Percentiles rank a stretch among this genome's conserved stretches.
These are phyloP conservation scores for Boletus rubescentipes DNA, from an alignment of 768 basidiomycete genomes.

Conservation along the genomic window DNA sequence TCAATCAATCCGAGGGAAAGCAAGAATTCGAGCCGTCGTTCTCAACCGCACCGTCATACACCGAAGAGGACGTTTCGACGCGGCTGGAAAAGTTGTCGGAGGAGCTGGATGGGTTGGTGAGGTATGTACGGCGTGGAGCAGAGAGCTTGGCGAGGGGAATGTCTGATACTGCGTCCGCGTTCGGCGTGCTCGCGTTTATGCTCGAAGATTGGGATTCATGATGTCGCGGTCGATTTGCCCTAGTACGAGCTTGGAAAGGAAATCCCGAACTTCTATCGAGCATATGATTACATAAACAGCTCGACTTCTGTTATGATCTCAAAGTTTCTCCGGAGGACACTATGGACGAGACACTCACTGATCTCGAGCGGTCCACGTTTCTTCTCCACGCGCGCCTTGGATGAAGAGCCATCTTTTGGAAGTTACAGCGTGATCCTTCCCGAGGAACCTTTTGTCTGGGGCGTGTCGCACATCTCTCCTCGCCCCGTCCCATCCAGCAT, in stretches of 20 bases:
- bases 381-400: background rate
- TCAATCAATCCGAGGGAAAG: slow-evolving; percentile 18
- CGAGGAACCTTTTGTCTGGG: slow-evolving; percentile 61
- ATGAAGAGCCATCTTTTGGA: slow-evolving; percentile 41
- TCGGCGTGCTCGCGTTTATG: slow-evolving; percentile 71
- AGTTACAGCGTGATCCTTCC: slow-evolving; percentile 63
- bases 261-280: no score
- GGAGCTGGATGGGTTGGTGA: slow-evolving; percentile 70
- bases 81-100: slow-evolving; percentile 61
- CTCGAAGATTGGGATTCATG: slow-evolving; percentile 74
- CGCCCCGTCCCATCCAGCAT: slow-evolving; percentile 60
- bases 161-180: slow-evolving; percentile 60
- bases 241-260: background rate
- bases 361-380: background rate
- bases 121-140: slow-evolving; percentile 65
- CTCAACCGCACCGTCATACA: slow-evolving; percentile 38
- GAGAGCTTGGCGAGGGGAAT: slow-evolving; percentile 65
- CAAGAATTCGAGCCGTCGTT: slow-evolving; percentile 38
- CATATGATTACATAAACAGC: slow-evolving; percentile 1
- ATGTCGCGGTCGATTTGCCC: background rate
- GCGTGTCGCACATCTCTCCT: slow-evolving; percentile 58
- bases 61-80: slow-evolving; percentile 47
- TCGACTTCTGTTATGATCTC: background rate
- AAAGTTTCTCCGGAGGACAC: background rate
- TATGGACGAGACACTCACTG: background rate